These are phyloP conservation scores for Exophiala alcalophila DNA, from an alignment of 2,329 filamentous ascomycete genomes.

Conservation along the genomic window DNA sequence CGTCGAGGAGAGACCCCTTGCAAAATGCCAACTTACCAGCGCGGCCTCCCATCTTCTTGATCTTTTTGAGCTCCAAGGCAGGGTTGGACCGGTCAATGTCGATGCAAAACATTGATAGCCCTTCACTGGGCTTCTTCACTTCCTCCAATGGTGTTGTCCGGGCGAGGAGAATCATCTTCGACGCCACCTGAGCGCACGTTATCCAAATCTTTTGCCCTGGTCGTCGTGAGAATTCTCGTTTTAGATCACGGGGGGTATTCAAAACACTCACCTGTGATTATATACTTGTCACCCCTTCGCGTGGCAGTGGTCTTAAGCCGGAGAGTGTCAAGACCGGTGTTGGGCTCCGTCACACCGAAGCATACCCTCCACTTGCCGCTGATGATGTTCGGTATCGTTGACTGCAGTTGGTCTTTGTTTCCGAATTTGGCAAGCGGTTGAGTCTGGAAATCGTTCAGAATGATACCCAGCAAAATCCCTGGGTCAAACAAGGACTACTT, in stretches of 20 bases:
- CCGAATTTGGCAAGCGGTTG: conserved; percentile 60
- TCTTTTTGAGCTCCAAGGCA: conserved; percentile 65
- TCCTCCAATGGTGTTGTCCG: conserved; percentile 69
- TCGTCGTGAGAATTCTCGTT: no score
- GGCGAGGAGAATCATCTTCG: conserved; percentile 78
- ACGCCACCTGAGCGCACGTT: conserved; percentile 75
- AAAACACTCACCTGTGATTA: conserved; percentile 44
- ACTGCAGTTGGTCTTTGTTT: conserved; percentile 59
- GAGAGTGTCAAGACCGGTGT: conserved; percentile 75
- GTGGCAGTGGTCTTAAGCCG: conserved; percentile 64
- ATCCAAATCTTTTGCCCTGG: conserved; percentile 81
- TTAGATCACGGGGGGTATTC: no score
- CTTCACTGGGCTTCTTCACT: conserved; percentile 67
- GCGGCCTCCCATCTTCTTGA: conserved; percentile 81
- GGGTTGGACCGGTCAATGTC: conserved; percentile 61
- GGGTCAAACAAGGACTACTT: background rate
- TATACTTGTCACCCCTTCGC: conserved; percentile 61
- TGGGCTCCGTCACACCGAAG: conserved; percentile 82
- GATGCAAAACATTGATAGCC: conserved; percentile 77
- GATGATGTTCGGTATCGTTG: conserved; percentile 68
- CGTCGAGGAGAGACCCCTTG: no score
- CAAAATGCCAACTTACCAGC: no score
- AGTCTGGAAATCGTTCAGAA: conserved; percentile 4
- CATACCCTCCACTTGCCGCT: conserved; percentile 69
- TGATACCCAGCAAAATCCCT: background rate